phyloP scores from a whole-genome alignment of 75 land plant genomes.

The Selaginella tamariscina region DNA sequence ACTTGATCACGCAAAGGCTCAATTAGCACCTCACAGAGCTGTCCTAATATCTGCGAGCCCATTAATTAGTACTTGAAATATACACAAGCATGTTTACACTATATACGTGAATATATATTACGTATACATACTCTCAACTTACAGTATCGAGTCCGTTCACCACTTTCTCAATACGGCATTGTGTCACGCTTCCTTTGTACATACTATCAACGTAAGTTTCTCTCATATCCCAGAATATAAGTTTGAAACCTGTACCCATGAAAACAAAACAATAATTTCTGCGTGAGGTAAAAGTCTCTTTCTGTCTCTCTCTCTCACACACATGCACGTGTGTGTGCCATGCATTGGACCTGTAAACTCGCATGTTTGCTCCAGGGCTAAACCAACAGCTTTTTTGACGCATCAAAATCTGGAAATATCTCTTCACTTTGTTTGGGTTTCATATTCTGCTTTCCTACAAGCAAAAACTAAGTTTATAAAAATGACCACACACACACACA shows the following conservation, averaged over 20 bases:
- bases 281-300: no score
- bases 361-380: conserved; percentile 68
- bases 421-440: conserved; percentile 18
- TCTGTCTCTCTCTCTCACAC: no score
- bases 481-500: background rate
- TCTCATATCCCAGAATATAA: conserved; percentile 87
- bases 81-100: no score
- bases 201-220: conserved; percentile 70
- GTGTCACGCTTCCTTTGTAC: conserved; percentile 47
- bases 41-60: conserved; percentile 68
- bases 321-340: no score
- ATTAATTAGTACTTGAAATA: no score
- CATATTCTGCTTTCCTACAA: background rate
- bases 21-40: conserved; percentile 81
- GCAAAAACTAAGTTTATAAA: background rate
- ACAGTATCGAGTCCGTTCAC: conserved; percentile 68
- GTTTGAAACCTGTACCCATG: conserved; percentile 55
- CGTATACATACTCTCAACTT: no score
- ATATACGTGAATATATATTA: no score
- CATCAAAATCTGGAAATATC: conserved; percentile 60
- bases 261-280: background rate
- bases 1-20: conserved; percentile 79
- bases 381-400: conserved; percentile 70
- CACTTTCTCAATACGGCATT: conserved; percentile 56
- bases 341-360: conserved; percentile 73